These are phyloP conservation scores for Dothideomycetes sp. DNA, from an alignment of 2,329 filamentous ascomycete species.

Conservation along the genomic window DNA sequence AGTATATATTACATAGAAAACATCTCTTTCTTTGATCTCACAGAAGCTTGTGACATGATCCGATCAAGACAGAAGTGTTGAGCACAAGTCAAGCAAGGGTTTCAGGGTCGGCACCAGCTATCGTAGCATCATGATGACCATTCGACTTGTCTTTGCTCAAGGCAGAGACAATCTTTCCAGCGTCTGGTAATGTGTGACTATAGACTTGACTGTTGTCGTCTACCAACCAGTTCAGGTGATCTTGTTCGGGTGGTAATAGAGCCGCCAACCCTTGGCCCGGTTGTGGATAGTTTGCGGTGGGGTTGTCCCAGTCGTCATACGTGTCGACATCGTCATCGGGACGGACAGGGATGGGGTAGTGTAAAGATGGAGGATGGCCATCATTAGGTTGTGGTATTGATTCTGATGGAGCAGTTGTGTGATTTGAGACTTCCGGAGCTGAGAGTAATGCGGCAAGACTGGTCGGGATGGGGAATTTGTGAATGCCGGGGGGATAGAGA, in stretches of 20 bases:
- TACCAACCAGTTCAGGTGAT: conserved; percentile 53
- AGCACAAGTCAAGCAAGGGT: too few relatives aligned
- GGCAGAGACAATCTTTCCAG: too few relatives aligned
- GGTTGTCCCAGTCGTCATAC: conserved; percentile 44
- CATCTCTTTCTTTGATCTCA: too few relatives aligned
- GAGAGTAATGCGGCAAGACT: conserved; percentile 16
- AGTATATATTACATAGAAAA: too few relatives aligned
- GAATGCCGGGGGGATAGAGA: conserved; percentile 45
- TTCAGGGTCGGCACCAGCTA: conserved; percentile 9
- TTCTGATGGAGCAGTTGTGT: conserved; percentile 14
- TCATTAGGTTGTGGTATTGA: conserved; percentile 15
- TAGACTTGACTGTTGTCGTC: conserved; percentile 41
- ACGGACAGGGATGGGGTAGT: conserved; percentile 17
- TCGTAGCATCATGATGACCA: conserved; percentile 8
- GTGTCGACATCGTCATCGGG: conserved; percentile 40
- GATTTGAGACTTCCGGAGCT: conserved; percentile 22
- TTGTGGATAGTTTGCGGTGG: conserved; percentile 51
- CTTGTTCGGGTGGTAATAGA: conserved; percentile 46
- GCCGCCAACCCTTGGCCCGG: conserved; percentile 50
- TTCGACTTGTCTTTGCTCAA: too few relatives aligned
- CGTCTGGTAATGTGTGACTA: conserved; percentile 9
- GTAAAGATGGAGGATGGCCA: conserved; percentile 14
- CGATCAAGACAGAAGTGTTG: too few relatives aligned
- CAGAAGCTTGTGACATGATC: too few relatives aligned
- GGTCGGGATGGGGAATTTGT: conserved; percentile 9